A percentile compares a stretch with the other conserved stretches of the same genome.
Conservation (phyloP, 768 basidiomycete genomes). For the Serendipita sp. region DNA sequence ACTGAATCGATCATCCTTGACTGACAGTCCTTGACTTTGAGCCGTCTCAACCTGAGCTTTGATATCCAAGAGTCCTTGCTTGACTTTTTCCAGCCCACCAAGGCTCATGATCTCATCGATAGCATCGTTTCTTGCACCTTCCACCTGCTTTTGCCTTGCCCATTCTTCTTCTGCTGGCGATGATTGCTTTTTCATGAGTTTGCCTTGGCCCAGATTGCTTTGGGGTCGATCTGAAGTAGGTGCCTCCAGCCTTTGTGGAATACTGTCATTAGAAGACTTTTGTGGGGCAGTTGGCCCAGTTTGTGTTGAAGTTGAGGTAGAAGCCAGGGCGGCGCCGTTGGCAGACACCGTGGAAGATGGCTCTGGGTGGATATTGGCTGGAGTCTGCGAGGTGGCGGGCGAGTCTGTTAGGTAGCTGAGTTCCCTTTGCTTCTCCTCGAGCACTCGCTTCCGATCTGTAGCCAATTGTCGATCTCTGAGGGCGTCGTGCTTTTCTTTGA, state of each 20-base stretch:
- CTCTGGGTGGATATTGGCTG: not conserved
- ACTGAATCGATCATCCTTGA: slow-evolving; percentile 45
- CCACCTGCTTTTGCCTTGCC: slow-evolving; percentile 39
- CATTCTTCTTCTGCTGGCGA: slow-evolving; percentile 27
- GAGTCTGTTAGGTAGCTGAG: slow-evolving; percentile 15
- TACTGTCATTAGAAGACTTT: no score
- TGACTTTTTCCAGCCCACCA: slow-evolving; percentile 55
- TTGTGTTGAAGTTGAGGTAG: no score
- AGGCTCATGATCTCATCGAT: slow-evolving; percentile 55
- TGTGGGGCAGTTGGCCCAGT: no score
- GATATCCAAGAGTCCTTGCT: slow-evolving; percentile 40
- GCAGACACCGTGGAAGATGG: no score
- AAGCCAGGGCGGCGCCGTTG: no score
- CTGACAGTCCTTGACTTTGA: slow-evolving; percentile 35
- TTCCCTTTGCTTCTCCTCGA: slow-evolving; percentile 32
- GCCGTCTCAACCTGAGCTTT: slow-evolving; percentile 33
- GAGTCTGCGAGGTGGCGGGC: slow-evolving; percentile 4
- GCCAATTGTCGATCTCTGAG: slow-evolving; percentile 24
- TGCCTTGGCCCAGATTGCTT: not conserved
- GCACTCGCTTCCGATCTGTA: slow-evolving; percentile 21
- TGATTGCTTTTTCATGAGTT: not conserved
- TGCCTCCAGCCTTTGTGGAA: no score
- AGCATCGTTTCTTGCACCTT: slow-evolving; percentile 35
- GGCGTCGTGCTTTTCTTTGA: slow-evolving; percentile 23
- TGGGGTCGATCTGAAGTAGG: no score